Evolutionary conservation across 2,329 filamentous ascomycete species (phyloP).

Genomic region (Nothophaeocryptopus gaeumannii): DNA sequence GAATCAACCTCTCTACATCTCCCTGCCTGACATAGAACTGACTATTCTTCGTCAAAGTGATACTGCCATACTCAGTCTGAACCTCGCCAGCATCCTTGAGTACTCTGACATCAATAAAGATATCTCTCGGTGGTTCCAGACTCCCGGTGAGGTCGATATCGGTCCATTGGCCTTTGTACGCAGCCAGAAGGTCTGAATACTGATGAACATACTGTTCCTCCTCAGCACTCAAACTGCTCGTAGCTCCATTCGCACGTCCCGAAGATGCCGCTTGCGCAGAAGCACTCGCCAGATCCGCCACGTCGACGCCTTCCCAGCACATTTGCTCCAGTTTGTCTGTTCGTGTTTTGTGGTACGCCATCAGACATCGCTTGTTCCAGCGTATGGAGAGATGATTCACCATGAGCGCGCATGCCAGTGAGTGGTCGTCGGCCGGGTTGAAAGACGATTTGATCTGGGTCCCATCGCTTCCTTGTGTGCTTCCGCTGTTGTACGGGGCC

Average conservation of each 20-base stretch:
- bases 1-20: slow-evolving; percentile 90
- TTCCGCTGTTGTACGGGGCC: slow-evolving; percentile 66
- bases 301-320: slow-evolving; percentile 85
- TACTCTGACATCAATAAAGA: slow-evolving; percentile 96
- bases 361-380: slow-evolving; percentile 89
- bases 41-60: slow-evolving; percentile 95
- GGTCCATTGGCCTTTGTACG: slow-evolving; percentile 97
- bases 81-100: slow-evolving; percentile 97
- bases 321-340: slow-evolving; percentile 90
- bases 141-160: slow-evolving; percentile 94
- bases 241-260: slow-evolving; percentile 14
- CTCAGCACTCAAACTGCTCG: slow-evolving; percentile 69
- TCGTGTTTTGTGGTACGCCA: slow-evolving; percentile 88
- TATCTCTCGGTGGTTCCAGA: slow-evolving; percentile 86
- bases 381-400: slow-evolving; percentile 95
- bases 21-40: slow-evolving; percentile 96
- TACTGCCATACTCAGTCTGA: slow-evolving; percentile 97
- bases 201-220: slow-evolving; percentile 94
- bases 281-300: slow-evolving; percentile 63
- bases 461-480: slow-evolving; percentile 29
- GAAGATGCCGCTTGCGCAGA: slow-evolving; percentile 42
- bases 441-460: slow-evolving; percentile 65
- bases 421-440: slow-evolving; percentile 77
- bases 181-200: slow-evolving; percentile 88
- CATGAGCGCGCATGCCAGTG: slow-evolving; percentile 80